These are phyloP conservation scores for Phialocephala sp. DNA, from an alignment of 2,329 filamentous ascomycete genomes.

Conservation along the genomic window DNA sequence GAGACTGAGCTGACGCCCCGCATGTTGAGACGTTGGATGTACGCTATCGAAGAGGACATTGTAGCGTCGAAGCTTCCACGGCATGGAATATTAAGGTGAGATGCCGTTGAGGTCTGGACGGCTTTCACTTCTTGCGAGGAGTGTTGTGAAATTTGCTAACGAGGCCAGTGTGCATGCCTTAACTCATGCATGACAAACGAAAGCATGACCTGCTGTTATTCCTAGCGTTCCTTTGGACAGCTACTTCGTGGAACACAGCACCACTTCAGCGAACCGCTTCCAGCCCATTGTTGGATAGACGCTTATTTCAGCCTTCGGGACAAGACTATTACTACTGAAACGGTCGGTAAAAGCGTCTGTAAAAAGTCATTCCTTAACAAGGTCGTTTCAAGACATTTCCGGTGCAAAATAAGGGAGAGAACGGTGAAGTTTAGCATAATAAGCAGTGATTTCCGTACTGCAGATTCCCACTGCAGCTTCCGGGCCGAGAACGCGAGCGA, in stretches of 20 bases:
- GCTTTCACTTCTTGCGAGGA: background rate
- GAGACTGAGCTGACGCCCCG: background rate
- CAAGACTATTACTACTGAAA: too few relatives aligned
- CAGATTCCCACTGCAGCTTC: background rate
- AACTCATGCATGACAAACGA: background rate
- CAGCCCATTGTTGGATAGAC: background rate
- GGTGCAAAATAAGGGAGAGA: too few relatives aligned
- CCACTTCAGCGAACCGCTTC: background rate
- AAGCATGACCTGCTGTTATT: background rate
- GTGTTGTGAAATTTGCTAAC: background rate
- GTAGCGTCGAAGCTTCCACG: too few relatives aligned
- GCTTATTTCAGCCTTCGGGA: background rate
- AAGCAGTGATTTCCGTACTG: background rate
- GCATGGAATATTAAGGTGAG: too few relatives aligned
- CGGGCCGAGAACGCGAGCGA: background rate
- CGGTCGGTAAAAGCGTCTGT: too few relatives aligned
- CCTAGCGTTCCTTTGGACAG: background rate
- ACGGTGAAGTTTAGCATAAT: too few relatives aligned
- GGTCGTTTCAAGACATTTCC: too few relatives aligned
- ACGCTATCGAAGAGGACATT: background rate
- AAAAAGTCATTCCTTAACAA: too few relatives aligned
- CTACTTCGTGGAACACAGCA: background rate
- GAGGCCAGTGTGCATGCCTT: background rate
- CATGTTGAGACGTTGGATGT: background rate
- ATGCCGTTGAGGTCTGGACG: background rate